Percentiles rank a stretch among this genome's conserved stretches.
Evolutionary conservation across 108 stramenopile genomes (phyloP).

Genomic region (Bacterosira constricta): DNA sequence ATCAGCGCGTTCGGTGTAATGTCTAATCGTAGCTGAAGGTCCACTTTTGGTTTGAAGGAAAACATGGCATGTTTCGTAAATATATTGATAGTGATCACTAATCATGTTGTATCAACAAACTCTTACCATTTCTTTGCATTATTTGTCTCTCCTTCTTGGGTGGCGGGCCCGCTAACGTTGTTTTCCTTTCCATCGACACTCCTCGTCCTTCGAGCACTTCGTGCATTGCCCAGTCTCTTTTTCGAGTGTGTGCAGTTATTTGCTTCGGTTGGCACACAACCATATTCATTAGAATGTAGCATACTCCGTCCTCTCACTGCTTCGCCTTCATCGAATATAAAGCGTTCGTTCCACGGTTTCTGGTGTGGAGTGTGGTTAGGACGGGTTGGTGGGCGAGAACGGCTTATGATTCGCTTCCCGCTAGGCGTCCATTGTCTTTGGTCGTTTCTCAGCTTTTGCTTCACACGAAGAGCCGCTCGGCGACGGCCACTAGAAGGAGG

Average conservation of each 20-base stretch:
- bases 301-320: neutral
- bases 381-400: neutral
- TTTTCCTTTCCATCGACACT: too few species aligned
- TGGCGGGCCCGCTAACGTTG: too few species aligned
- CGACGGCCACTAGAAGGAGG: slow-evolving; percentile 10
- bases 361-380: neutral
- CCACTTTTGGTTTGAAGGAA: neutral
- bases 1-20: slow-evolving; percentile 24
- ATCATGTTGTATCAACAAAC: too few species aligned
- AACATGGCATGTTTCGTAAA: too few species aligned
- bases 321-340: slow-evolving; percentile 22
- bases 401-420: slow-evolving; percentile 9
- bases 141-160: neutral
- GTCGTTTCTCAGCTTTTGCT: slow-evolving; percentile 19
- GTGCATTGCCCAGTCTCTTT: too few species aligned
- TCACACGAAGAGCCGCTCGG: slow-evolving; percentile 19
- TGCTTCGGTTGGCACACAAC: neutral
- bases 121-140: too few species aligned
- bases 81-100: too few species aligned
- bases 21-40: too few species aligned
- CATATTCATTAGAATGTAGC: neutral
- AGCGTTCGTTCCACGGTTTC: slow-evolving; percentile 29
- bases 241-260: too few species aligned
- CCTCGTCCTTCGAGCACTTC: too few species aligned
- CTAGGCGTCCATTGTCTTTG: slow-evolving; percentile 11